Percentiles rank a stretch among this genome's conserved stretches.
These are phyloP conservation scores for Sinapis alba DNA, from an alignment of 441 rosid genomes.

Conservation along the genomic window DNA sequence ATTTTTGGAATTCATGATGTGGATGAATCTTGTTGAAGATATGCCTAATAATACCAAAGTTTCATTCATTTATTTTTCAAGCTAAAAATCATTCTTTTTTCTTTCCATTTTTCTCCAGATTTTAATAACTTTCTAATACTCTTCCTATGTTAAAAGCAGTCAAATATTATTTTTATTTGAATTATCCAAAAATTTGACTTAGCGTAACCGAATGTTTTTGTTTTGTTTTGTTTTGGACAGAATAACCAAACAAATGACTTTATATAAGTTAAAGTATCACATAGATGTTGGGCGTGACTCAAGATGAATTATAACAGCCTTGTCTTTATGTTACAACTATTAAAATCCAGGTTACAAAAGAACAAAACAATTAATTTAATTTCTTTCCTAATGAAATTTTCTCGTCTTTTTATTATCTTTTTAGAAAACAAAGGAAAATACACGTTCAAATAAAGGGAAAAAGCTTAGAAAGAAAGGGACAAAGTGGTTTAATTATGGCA, in stretches of 20 bases:
- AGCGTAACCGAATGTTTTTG: background rate
- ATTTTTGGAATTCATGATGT: conserved; percentile 2
- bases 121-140: background rate
- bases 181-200: background rate
- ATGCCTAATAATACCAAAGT: background rate
- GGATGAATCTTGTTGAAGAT: conserved; percentile 1
- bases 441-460: conserved; percentile 20
- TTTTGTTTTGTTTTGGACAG: background rate
- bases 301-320: conserved; percentile 5
- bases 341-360: background rate
- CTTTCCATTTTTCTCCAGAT: background rate
- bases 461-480: background rate
- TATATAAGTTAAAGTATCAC: conserved; percentile 5
- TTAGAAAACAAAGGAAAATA: background rate
- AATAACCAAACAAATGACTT: conserved; percentile 5
- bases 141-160: background rate
- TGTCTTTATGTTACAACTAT: background rate
- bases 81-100: background rate
- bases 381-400: background rate
- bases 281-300: conserved; percentile 21
- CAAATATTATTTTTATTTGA: background rate
- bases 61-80: background rate
- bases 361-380: background rate
- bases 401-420: conserved; percentile 9
- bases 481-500: conserved; percentile 28